phyloP scores from a whole-genome alignment of 495 filamentous ascomycete species.

The Penicillium diatomitis region DNA sequence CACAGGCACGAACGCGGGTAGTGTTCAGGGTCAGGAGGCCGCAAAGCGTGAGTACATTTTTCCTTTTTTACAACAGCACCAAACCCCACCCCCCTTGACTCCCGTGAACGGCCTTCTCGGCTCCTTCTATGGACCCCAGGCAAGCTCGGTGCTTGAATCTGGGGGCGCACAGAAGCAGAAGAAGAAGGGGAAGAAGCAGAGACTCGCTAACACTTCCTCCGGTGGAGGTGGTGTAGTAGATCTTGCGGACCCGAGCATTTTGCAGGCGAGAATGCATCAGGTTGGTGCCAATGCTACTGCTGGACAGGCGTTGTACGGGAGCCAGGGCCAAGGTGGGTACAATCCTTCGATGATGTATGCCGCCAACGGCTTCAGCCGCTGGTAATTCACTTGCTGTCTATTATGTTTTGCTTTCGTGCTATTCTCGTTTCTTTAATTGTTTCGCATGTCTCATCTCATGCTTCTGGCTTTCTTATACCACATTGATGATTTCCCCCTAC shows the following conservation, averaged over 20 bases:
- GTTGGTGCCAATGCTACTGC: conserved; percentile 54
- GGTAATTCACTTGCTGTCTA: conserved; percentile 44
- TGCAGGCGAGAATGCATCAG: conserved; percentile 95
- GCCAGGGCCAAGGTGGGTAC: conserved; percentile 98
- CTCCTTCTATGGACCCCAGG: conserved; percentile 82
- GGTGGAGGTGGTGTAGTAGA: conserved; percentile 96
- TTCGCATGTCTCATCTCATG: too few species aligned
- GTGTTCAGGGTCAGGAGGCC: conserved; percentile 61
- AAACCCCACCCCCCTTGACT: conserved; percentile 79
- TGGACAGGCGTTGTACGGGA: conserved; percentile 80
- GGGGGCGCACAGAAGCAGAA: conserved; percentile 79
- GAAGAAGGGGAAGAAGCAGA: conserved; percentile 99
- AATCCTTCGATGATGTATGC: conserved; percentile 82
- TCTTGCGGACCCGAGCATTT: conserved; percentile 98
- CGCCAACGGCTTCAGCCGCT: conserved; percentile 57
- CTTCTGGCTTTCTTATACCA: background rate
- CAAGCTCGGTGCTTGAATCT: conserved; percentile 75
- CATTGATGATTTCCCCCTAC: conserved; percentile 9
- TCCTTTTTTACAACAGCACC: conserved; percentile 76
- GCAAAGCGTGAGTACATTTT: conserved; percentile 93
- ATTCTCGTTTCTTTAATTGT: background rate
- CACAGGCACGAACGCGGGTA: conserved; percentile 46
- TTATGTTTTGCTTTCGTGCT: background rate
- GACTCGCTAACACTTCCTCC: conserved; percentile 99
- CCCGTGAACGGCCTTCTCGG: conserved; percentile 77